Evolutionary conservation across 176 grass and related monocot species (phyloP), one percentile per base, ranked within the genome.

Genomic region (Oryza glumipatula): DNA sequence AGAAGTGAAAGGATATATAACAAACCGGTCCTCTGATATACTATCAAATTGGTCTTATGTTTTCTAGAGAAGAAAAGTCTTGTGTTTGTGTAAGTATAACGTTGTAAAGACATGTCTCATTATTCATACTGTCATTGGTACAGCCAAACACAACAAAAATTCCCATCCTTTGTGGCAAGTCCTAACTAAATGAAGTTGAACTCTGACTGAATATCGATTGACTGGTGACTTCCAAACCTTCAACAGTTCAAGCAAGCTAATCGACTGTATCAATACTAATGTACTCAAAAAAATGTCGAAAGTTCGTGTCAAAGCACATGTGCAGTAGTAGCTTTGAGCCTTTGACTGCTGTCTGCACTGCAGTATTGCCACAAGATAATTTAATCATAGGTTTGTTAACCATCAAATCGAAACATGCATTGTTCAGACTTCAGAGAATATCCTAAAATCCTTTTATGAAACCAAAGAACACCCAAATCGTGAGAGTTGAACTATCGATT

Each of bases 21-120:
- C 16, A 70, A 32, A 28, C 33, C n/a, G 36, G 6, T 7, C 3
- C n/a, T 84, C 33, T 77, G 11, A 69, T 54, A 30, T 5, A 44
- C 43, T 44, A 77, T 12, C 19, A 28, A 60, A 35, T 39, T 11
- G 30, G 16, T 39, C 49, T 36, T 33, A 72, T 15, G 43, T 65
- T n/a, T 28, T 44, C 43, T 44, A 44, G 43, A 44, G 43, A 44
- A 44, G 43, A 44, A 44, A 44, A 44, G 16, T 39, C 49, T 36
- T 33, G 63, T 22, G 44, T 65, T n/a, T 19, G 10, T 83, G 60
- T 51, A 76, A 76, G 72, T 73, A 14, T 84, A 45, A 9, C 82
- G 9, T 63, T 66, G 41, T 83, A 65, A 47, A 61, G 56, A 61
- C 12, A 22, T 3, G 21, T 22, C 21, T 61, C 6, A 22, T 21